A percentile compares a stretch with the other conserved stretches of the same genome.
Evolutionary conservation across 2,329 filamentous ascomycete genomes (phyloP).

Genomic region (Pyrenochaeta sp.): DNA sequence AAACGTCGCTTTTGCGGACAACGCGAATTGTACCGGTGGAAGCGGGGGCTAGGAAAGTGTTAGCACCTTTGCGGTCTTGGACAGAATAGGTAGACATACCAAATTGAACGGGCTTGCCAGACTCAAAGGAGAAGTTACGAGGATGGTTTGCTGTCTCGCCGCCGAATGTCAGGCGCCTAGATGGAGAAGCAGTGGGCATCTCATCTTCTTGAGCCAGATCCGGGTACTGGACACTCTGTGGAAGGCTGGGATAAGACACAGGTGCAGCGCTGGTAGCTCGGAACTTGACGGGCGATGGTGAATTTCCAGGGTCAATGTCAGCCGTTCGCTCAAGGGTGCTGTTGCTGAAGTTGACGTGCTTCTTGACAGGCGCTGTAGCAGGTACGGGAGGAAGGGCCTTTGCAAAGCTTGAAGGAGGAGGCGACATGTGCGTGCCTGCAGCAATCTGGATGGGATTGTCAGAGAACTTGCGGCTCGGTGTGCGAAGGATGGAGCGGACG

Average conservation of each 20-base stretch:
- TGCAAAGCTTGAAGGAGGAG: slow-evolving; percentile 51
- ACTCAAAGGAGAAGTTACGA: slow-evolving; percentile 58
- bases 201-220: slow-evolving; percentile 38
- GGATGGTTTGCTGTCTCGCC: slow-evolving; percentile 38
- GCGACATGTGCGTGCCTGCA: slow-evolving; percentile 65
- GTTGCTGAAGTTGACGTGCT: slow-evolving; percentile 82
- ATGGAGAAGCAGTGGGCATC: slow-evolving; percentile 34
- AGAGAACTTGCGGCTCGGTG: slow-evolving; percentile 65
- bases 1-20: slow-evolving; percentile 54
- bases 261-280: slow-evolving; percentile 44
- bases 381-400: slow-evolving; percentile 62
- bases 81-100: slow-evolving; percentile 10
- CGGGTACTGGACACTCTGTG: slow-evolving; percentile 47
- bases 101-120: slow-evolving; percentile 55
- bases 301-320: slow-evolving; percentile 41
- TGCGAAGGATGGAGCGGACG: slow-evolving; percentile 71
- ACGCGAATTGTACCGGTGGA: slow-evolving; percentile 50
- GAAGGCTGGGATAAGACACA: slow-evolving; percentile 40
- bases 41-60: slow-evolving; percentile 34
- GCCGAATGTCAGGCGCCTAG: slow-evolving; percentile 46
- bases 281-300: slow-evolving; percentile 46
- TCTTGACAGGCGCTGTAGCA: slow-evolving; percentile 75
- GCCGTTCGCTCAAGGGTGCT: slow-evolving; percentile 63
- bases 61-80: not conserved
- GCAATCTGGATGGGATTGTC: slow-evolving; percentile 66